Conservation (phyloP, 2,329 filamentous ascomycete genomes). For the Colletotrichum falcatum region DNA sequence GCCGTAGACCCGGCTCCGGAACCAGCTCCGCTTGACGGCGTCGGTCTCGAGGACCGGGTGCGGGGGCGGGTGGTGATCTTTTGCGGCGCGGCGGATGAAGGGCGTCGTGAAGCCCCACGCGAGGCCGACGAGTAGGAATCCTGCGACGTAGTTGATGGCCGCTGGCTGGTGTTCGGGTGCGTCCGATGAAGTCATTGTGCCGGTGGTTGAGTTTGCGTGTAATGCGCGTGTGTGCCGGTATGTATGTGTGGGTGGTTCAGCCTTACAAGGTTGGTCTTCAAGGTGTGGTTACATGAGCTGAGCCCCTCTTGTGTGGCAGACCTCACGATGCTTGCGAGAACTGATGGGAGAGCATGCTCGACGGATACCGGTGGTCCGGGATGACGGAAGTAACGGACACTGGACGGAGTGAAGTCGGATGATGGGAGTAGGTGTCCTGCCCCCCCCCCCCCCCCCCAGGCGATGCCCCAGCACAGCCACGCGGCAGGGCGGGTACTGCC, state of each 20-base stretch:
- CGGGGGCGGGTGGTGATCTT: conserved; percentile 74
- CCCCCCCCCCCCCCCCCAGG: background rate
- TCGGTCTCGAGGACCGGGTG: conserved; percentile 66
- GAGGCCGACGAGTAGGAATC: conserved; percentile 89
- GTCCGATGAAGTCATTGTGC: conserved; percentile 35
- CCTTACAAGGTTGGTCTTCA: background rate
- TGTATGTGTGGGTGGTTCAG: conserved; percentile 10
- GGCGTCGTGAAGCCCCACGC: conserved; percentile 94
- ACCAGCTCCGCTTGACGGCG: conserved; percentile 66
- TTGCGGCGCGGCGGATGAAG: conserved; percentile 90
- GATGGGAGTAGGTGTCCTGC: conserved; percentile 1
- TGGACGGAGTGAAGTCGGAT: conserved; percentile 37
- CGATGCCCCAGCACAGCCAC: conserved; percentile 28
- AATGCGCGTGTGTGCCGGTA: background rate
- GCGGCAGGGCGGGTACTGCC: conserved; percentile 21
- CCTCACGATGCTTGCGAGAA: conserved; percentile 4
- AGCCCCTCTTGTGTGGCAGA: background rate
- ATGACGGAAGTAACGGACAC: background rate
- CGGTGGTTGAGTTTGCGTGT: background rate
- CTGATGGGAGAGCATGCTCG: background rate
- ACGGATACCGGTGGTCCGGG: conserved; percentile 4
- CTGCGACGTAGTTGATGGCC: conserved; percentile 84
- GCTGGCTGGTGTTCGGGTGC: conserved; percentile 54
- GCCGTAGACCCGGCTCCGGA: conserved; percentile 72
- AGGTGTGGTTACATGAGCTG: conserved; percentile 21